Percentiles rank a stretch among this genome's conserved stretches.
Conservation (phyloP, 179 eudicot species). For the Beta corolliflora region DNA sequence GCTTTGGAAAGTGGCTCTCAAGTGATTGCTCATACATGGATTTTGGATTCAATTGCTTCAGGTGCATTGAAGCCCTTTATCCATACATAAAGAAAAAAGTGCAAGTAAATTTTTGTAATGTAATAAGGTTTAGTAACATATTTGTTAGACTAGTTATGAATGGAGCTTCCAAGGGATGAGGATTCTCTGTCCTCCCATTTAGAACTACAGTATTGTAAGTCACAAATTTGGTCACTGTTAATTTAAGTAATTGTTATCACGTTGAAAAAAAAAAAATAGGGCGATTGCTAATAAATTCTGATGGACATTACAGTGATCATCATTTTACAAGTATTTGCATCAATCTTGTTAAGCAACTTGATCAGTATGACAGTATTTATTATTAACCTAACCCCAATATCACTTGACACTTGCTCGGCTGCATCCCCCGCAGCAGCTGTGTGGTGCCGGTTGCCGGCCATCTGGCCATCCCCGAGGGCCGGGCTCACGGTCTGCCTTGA, state of each 20-base stretch:
- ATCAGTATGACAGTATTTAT: background rate
- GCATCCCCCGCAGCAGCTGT: no score
- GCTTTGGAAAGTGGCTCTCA: constrained; percentile 42
- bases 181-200: background rate
- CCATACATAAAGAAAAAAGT: background rate
- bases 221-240: background rate
- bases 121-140: constrained; percentile 12
- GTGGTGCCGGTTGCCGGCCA: no score
- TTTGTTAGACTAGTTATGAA: background rate
- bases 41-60: constrained; percentile 86
- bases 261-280: no score
- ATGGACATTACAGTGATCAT: background rate
- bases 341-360: background rate
- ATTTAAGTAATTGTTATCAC: background rate
- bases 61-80: constrained; percentile 47
- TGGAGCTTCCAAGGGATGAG: background rate
- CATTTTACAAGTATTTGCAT: background rate
- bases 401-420: no score
- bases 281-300: background rate
- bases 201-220: background rate
- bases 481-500: no score
- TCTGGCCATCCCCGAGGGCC: no score
- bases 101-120: background rate
- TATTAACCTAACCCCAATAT: background rate
- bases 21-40: constrained; percentile 73